phyloP scores from a whole-genome alignment of 1,284 basidiomycete species.

The Cerrena zonata region DNA sequence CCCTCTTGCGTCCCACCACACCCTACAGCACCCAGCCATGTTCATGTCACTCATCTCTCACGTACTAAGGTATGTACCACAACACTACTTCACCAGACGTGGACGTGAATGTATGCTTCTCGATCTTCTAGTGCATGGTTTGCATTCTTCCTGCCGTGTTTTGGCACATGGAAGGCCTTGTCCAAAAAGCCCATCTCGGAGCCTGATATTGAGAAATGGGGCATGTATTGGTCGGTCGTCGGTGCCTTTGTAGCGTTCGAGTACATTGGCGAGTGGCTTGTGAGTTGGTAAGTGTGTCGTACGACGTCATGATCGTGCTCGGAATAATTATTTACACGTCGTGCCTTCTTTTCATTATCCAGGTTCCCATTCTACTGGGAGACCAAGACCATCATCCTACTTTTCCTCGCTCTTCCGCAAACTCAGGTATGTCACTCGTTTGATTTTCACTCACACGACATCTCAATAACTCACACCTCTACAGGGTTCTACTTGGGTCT shows the following conservation, averaged over 20 bases:
- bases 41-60: conserved; percentile 45
- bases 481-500: conserved; percentile 72
- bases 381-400: conserved; percentile 60
- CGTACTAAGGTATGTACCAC: conserved; percentile 26
- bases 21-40: not conserved
- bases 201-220: conserved; percentile 51
- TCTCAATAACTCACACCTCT: not conserved
- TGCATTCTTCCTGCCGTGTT: conserved; percentile 57
- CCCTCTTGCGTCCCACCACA: not conserved
- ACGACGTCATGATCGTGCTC: not conserved
- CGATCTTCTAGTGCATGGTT: conserved; percentile 58
- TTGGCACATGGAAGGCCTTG: conserved; percentile 62
- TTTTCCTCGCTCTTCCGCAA: conserved; percentile 72
- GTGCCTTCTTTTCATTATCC: conserved; percentile 5
- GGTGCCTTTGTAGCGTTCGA: conserved; percentile 63
- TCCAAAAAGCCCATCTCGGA: conserved; percentile 52
- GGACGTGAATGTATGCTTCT: not conserved
- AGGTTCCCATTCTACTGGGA: conserved; percentile 83
- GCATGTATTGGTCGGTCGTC: conserved; percentile 62
- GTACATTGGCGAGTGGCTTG: conserved; percentile 59
- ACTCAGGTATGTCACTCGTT: conserved; percentile 48
- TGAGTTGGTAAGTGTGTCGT: conserved; percentile 50
- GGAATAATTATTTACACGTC: not conserved
- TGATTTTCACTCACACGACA: not conserved
- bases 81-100: conserved; percentile 7